Conservation (phyloP, 2,329 filamentous ascomycete species). For the Aspergillus sp. region DNA sequence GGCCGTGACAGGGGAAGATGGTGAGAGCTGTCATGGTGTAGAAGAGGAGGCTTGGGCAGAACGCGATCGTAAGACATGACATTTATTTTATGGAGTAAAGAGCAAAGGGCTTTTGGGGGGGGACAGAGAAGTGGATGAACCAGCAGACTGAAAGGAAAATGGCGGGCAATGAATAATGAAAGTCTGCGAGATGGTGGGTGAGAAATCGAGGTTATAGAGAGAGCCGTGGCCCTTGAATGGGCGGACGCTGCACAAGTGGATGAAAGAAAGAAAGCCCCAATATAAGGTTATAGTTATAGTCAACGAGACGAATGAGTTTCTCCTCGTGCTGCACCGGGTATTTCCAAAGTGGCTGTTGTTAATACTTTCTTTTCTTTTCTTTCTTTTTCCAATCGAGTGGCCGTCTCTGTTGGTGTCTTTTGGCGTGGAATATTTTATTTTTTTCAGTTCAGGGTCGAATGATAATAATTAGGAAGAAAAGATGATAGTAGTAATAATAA, state of each 20-base stretch:
- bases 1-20: conserved; percentile 35
- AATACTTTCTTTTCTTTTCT: conserved; percentile 5
- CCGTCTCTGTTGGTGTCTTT: background rate
- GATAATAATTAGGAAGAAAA: too few species aligned
- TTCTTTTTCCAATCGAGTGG: conserved; percentile 2
- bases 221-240: background rate
- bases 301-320: conserved; percentile 8
- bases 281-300: conserved; percentile 20
- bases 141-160: conserved; percentile 16
- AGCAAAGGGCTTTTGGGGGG: conserved; percentile 6
- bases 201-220: conserved; percentile 6
- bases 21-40: conserved; percentile 42
- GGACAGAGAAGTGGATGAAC: conserved; percentile 1
- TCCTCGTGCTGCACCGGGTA: conserved; percentile 8
- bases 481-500: too few species aligned
- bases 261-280: conserved; percentile 11
- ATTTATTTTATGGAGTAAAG: conserved; percentile 35
- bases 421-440: background rate
- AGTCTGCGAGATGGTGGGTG: conserved; percentile 13
- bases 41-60: conserved; percentile 46
- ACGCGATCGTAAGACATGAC: conserved; percentile 55
- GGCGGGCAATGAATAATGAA: conserved; percentile 17
- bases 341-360: background rate
- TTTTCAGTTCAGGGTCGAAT: too few species aligned
- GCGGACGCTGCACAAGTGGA: conserved; percentile 4